phyloP scores from a whole-genome alignment of 2,329 filamentous ascomycete genomes.

The Fusarium chlamydosporum region DNA sequence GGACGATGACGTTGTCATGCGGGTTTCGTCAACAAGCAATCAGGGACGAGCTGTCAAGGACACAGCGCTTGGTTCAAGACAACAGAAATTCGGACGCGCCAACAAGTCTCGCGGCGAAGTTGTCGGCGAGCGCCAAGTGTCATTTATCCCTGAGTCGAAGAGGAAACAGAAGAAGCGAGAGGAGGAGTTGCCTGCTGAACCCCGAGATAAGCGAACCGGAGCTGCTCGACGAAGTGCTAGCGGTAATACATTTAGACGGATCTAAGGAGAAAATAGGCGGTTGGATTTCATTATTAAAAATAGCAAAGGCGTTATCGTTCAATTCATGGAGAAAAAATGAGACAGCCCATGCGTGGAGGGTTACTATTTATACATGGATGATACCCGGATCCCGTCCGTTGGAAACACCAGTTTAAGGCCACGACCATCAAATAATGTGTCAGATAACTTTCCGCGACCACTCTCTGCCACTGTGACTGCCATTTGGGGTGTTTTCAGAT shows the following conservation, averaged over 20 bases:
- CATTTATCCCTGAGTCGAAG: slow-evolving; percentile 75
- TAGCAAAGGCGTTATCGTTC: slow-evolving; percentile 47
- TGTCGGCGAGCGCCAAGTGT: slow-evolving; percentile 76
- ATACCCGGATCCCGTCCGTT: slow-evolving; percentile 52
- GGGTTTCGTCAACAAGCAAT: slow-evolving; percentile 77
- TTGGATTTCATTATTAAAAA: slow-evolving; percentile 46
- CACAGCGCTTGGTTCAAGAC: slow-evolving; percentile 69
- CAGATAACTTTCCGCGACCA: slow-evolving; percentile 7
- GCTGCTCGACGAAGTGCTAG: slow-evolving; percentile 77
- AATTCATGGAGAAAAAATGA: slow-evolving; percentile 45
- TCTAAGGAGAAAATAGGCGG: slow-evolving; percentile 60
- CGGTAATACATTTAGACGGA: slow-evolving; percentile 78
- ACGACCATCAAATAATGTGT: slow-evolving; percentile 11
- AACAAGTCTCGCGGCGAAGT: slow-evolving; percentile 65
- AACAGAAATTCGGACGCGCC: slow-evolving; percentile 64
- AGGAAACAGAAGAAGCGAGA: slow-evolving; percentile 63
- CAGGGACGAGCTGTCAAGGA: slow-evolving; percentile 70
- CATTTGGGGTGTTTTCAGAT: not conserved
- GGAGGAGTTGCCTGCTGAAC: slow-evolving; percentile 47
- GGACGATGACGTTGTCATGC: slow-evolving; percentile 69
- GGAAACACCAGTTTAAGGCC: slow-evolving; percentile 36
- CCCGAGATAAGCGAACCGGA: slow-evolving; percentile 55
- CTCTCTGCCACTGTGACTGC: slow-evolving; percentile 3
- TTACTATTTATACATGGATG: slow-evolving; percentile 52
- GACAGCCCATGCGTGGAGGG: slow-evolving; percentile 44